Conservation (phyloP, 768 basidiomycete genomes). For the Boletus sensibilis region DNA sequence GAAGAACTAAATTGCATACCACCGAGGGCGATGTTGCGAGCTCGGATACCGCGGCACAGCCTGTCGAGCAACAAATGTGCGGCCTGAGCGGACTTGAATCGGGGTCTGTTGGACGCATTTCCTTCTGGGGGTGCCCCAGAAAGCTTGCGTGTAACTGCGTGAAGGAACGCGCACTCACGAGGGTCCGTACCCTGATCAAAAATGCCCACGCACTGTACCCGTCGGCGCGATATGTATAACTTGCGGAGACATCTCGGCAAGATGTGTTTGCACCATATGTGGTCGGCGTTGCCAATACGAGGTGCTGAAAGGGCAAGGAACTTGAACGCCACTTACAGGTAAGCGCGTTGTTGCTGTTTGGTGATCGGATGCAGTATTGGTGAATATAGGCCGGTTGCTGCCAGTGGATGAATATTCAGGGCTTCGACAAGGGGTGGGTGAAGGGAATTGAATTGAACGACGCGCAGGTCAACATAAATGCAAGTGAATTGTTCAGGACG, state of each 20-base stretch:
- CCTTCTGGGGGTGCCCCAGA: background rate
- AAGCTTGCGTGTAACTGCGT: background rate
- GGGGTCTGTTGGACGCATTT: background rate
- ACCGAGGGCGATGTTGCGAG: background rate
- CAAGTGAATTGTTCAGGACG: background rate
- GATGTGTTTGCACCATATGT: background rate
- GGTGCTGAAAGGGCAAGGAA: background rate
- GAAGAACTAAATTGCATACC: background rate
- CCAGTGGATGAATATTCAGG: background rate
- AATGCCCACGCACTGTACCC: background rate
- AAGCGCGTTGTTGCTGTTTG: background rate
- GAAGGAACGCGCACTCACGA: background rate
- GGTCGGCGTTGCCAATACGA: background rate
- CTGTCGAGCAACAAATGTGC: background rate
- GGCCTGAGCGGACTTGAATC: background rate
- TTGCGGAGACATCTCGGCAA: background rate
- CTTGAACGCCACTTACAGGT: background rate
- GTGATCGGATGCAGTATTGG: background rate
- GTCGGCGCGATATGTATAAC: background rate
- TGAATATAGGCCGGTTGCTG: background rate
- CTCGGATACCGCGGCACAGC: background rate
- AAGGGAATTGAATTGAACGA: background rate
- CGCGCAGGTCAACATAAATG: background rate
- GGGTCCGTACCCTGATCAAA: background rate
- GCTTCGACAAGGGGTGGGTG: background rate